phyloP scores from a whole-genome alignment of 441 rosid genomes.

The Euphorbia schlechtendalii region DNA sequence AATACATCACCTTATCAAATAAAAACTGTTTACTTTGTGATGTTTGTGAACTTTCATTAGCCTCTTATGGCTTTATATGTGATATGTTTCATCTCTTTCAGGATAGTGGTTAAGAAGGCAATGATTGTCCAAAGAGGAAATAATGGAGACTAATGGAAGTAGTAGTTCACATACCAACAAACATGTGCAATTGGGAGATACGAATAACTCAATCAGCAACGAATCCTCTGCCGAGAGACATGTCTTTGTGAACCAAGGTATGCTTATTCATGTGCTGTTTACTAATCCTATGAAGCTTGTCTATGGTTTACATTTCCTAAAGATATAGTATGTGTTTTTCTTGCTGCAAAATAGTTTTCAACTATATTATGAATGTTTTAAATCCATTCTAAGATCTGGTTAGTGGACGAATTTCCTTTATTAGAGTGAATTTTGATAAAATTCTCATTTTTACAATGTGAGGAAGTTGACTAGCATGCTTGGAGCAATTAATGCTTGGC shows the following conservation, averaged over 20 bases:
- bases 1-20: not conserved
- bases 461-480: not conserved
- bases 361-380: not conserved
- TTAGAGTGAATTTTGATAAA: not conserved
- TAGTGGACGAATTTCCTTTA: not conserved
- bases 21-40: conserved; percentile 7
- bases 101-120: conserved; percentile 15
- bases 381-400: not conserved
- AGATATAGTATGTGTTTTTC: not conserved
- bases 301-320: not conserved
- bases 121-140: conserved; percentile 21
- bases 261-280: conserved; percentile 11
- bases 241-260: conserved; percentile 32
- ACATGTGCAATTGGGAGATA: conserved; percentile 14
- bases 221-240: conserved; percentile 19
- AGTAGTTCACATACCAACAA: conserved; percentile 19
- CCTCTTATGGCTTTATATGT: not conserved
- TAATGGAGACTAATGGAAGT: conserved; percentile 30
- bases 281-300: not conserved
- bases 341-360: not conserved
- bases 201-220: conserved; percentile 15
- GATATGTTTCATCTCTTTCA: not conserved
- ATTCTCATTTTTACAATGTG: not conserved
- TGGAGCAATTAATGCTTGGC: no score
- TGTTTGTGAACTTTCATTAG: not conserved